Conservation (phyloP, 1,284 basidiomycete species). For the Apiotrichum domesticum region DNA sequence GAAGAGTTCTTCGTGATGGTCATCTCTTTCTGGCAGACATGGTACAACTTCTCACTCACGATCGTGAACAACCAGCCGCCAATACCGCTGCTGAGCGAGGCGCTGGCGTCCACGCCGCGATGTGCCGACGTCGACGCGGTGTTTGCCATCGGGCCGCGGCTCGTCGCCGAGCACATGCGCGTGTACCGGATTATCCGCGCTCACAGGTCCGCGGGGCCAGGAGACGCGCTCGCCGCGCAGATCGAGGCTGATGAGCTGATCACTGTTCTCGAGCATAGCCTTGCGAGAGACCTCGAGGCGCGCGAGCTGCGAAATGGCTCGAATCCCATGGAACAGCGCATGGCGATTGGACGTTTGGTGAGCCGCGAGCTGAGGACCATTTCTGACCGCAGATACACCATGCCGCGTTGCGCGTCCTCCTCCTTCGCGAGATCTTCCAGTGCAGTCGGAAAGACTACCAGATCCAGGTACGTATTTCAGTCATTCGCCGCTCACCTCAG, state of each 20-base stretch:
- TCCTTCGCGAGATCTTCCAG: slow-evolving; percentile 12
- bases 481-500: neutral
- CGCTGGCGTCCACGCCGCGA: neutral
- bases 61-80: slow-evolving; percentile 4
- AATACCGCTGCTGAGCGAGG: slow-evolving; percentile 1
- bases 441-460: slow-evolving; percentile 1
- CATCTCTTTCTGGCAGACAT: slow-evolving; percentile 7
- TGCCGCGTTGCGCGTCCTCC: slow-evolving; percentile 11
- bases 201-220: neutral
- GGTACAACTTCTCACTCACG: slow-evolving; percentile 9
- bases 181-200: slow-evolving; percentile 1
- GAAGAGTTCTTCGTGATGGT: slow-evolving; percentile 11
- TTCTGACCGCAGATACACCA: slow-evolving; percentile 10
- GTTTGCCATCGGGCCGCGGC: slow-evolving; percentile 3
- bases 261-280: neutral
- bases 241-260: slow-evolving; percentile 14
- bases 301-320: neutral
- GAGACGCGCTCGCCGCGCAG: neutral
- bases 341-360: slow-evolving; percentile 1
- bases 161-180: slow-evolving; percentile 2
- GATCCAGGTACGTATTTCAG: slow-evolving; percentile 1
- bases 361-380: neutral
- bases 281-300: slow-evolving; percentile 1
- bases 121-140: slow-evolving; percentile 1
- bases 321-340: neutral